Evolutionary conservation across 345 rosid genomes (phyloP).

Genomic region (Crucihimalaya himalaica): DNA sequence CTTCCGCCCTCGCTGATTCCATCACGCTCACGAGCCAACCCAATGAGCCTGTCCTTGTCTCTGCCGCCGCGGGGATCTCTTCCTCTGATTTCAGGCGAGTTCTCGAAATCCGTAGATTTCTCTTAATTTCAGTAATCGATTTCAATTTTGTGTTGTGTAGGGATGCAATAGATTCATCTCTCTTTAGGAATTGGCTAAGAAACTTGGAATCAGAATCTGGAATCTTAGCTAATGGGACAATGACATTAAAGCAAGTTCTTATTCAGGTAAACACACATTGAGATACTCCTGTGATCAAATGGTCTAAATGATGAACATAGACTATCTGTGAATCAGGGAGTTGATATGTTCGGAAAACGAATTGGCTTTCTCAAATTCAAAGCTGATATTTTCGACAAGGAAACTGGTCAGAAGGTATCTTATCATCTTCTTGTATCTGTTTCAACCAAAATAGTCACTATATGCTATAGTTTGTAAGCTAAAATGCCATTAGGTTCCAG

Average conservation of each 20-base stretch:
- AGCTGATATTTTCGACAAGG: constrained; percentile 69
- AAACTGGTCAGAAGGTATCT: constrained; percentile 71
- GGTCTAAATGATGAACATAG: no score
- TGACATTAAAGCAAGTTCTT: constrained; percentile 63
- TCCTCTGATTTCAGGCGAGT: constrained; percentile 68
- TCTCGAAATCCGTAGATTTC: neutral
- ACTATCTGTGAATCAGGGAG: constrained; percentile 40
- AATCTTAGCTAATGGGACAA: constrained; percentile 60
- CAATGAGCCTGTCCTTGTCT: constrained; percentile 55
- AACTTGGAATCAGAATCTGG: constrained; percentile 78
- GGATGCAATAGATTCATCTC: constrained; percentile 66
- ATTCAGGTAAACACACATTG: constrained; percentile 53
- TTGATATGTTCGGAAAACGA: constrained; percentile 84
- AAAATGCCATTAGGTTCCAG: constrained; percentile 75
- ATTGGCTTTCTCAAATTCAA: constrained; percentile 87
- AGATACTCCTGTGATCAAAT: no score
- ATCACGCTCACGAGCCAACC: constrained; percentile 58
- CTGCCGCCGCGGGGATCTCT: constrained; percentile 66
- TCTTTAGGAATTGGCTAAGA: constrained; percentile 81
- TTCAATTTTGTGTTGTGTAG: constrained; percentile 33
- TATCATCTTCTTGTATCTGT: constrained; percentile 19
- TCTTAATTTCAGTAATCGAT: neutral
- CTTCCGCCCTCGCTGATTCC: constrained; percentile 45
- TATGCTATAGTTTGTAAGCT: constrained; percentile 29
- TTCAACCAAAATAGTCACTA: neutral